Conservation (phyloP, 352 stramenopile genomes). For the Phytophthora cactorum region DNA sequence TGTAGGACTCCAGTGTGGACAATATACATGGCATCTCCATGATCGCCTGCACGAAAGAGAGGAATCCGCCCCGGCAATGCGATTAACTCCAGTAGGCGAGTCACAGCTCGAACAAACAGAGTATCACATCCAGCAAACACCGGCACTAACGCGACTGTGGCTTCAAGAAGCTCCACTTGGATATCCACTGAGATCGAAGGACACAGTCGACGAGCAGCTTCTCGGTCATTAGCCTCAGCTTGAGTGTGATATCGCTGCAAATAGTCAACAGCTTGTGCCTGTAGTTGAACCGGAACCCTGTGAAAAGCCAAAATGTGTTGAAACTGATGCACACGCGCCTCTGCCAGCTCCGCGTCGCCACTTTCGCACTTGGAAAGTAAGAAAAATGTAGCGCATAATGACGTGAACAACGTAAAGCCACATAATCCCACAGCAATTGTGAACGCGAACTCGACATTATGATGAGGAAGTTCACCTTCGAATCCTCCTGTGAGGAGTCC, state of each 20-base stretch:
- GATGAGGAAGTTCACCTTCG: slow-evolving; percentile 65
- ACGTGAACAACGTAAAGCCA: slow-evolving; percentile 74
- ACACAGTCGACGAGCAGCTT: slow-evolving; percentile 62
- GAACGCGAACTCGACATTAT: slow-evolving; percentile 61
- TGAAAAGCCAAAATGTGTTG: slow-evolving; percentile 74
- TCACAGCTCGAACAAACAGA: slow-evolving; percentile 67
- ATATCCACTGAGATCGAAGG: slow-evolving; percentile 76
- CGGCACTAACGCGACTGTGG: slow-evolving; percentile 56
- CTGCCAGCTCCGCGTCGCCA: slow-evolving; percentile 55
- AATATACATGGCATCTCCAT: slow-evolving; percentile 79
- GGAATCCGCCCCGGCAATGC: slow-evolving; percentile 60
- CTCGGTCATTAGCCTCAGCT: slow-evolving; percentile 65
- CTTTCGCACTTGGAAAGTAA: slow-evolving; percentile 76
- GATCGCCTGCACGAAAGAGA: slow-evolving; percentile 63
- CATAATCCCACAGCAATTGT: slow-evolving; percentile 61
- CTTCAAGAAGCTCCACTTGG: slow-evolving; percentile 67
- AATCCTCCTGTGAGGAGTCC: slow-evolving; percentile 61
- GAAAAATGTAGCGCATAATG: slow-evolving; percentile 78
- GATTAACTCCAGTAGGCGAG: slow-evolving; percentile 60
- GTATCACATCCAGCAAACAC: slow-evolving; percentile 65
- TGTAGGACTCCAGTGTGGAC: slow-evolving; percentile 68
- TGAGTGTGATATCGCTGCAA: slow-evolving; percentile 73
- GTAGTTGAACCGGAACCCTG: slow-evolving; percentile 53
- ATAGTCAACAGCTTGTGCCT: slow-evolving; percentile 66
- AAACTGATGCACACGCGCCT: slow-evolving; percentile 73